Evolutionary conservation across 2,329 filamentous ascomycete genomes (phyloP).

Genomic region (Trichoderma cornu-damae): DNA sequence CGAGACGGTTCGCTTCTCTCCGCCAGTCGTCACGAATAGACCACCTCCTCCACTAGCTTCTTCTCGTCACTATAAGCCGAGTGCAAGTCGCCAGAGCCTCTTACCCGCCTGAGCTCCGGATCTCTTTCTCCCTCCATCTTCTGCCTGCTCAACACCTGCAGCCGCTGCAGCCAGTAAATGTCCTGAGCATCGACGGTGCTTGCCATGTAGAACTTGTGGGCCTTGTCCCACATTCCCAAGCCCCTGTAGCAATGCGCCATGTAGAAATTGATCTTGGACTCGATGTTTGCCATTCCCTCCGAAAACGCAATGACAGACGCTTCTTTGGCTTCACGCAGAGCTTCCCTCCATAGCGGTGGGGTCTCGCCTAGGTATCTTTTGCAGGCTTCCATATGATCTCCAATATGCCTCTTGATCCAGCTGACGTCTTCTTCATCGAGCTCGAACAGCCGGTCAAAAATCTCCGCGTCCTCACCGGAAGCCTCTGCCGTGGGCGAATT

Average conservation of each 20-base stretch:
- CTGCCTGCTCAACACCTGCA: background rate
- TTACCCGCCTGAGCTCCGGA: background rate
- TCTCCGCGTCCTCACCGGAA: background rate
- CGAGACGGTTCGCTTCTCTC: background rate
- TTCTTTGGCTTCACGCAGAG: background rate
- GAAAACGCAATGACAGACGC: background rate
- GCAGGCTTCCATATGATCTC: background rate
- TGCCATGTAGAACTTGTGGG: background rate
- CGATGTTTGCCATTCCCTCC: background rate
- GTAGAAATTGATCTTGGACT: conserved; percentile 15
- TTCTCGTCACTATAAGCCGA: background rate
- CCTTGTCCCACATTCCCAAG: background rate
- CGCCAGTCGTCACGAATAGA: background rate
- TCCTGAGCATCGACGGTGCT: conserved; percentile 6
- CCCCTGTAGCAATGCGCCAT: conserved; percentile 7
- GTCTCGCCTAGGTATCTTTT: background rate
- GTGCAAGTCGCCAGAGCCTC: background rate
- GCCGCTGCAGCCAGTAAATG: background rate
- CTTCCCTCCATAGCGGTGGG: background rate
- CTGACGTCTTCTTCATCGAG: background rate
- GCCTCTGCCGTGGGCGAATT: background rate
- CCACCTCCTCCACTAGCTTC: background rate
- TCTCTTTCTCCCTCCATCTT: background rate
- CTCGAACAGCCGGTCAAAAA: conserved; percentile 6
- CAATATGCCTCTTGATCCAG: conserved; percentile 4